Evolutionary conservation across 2,329 filamentous ascomycete species (phyloP).

Genomic region (Clarireedia homoeocarpa): DNA sequence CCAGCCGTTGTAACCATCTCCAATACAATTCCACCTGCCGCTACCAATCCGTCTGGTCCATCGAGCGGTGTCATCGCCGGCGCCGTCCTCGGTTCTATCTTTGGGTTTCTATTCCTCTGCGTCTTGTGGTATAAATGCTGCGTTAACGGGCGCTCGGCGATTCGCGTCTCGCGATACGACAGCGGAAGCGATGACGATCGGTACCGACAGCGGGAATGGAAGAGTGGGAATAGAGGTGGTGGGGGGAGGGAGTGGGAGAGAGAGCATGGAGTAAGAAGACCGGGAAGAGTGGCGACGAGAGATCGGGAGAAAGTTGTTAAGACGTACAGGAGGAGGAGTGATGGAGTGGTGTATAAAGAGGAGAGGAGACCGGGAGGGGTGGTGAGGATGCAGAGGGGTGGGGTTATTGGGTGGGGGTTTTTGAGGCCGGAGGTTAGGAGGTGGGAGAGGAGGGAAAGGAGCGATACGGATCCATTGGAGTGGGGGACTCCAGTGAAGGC

Average conservation of each 20-base stretch:
- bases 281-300: constrained; percentile 5
- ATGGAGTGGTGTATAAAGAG: not conserved
- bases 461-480: not conserved
- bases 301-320: not conserved
- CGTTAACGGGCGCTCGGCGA: not conserved
- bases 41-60: not conserved
- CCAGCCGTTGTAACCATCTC: not conserved
- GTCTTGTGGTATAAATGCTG: constrained; percentile 30
- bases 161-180: constrained; percentile 3
- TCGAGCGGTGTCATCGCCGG: constrained; percentile 6
- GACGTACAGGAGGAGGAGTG: not conserved
- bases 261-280: constrained; percentile 8
- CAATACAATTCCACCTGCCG: not conserved
- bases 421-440: not conserved
- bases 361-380: not conserved
- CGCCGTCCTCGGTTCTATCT: constrained; percentile 22
- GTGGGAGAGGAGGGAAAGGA: not conserved
- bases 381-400: not conserved
- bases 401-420: not conserved
- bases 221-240: not conserved
- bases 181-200: constrained; percentile 8
- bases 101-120: constrained; percentile 30
- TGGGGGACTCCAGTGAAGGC: not conserved
- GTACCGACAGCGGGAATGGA: not conserved
- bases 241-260: constrained; percentile 3